Evolutionary conservation across 129 eudicot species (phyloP).

Genomic region (Artemisia tridentata): DNA sequence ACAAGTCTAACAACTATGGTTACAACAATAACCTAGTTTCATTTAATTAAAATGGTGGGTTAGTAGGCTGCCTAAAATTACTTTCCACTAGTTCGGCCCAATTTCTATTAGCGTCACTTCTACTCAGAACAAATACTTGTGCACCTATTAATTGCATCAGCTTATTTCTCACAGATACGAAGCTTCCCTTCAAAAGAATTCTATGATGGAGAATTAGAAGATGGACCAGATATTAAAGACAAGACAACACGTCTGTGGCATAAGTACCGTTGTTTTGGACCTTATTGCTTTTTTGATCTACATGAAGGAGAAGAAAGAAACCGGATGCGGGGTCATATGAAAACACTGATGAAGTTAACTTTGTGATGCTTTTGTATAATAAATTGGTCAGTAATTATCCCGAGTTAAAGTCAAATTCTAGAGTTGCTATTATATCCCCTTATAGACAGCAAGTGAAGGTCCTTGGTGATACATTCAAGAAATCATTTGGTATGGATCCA

Average conservation of each 20-base stretch:
- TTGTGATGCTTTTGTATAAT: slow-evolving; percentile 73
- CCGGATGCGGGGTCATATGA: slow-evolving; percentile 72
- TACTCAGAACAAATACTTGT: background rate
- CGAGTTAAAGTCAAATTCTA: slow-evolving; percentile 78
- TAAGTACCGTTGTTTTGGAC: slow-evolving; percentile 79
- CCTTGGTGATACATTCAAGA: slow-evolving; percentile 49
- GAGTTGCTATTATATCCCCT: slow-evolving; percentile 86
- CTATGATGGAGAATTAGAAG: slow-evolving; percentile 72
- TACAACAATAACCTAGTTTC: no score
- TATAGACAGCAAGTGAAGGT: slow-evolving; percentile 80
- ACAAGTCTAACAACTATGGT: no score
- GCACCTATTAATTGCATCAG: slow-evolving; percentile 7
- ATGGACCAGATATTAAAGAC: slow-evolving; percentile 65
- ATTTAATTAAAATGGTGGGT: no score
- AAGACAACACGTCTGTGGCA: slow-evolving; percentile 88
- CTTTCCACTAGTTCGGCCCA: no score
- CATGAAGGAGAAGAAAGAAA: slow-evolving; percentile 77
- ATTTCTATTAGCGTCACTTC: no score
- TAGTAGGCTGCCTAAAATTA: no score
- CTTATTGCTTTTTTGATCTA: slow-evolving; percentile 86
- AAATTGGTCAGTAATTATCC: slow-evolving; percentile 66
- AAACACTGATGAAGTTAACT: slow-evolving; percentile 85
- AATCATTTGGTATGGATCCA: slow-evolving; percentile 72
- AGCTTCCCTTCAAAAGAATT: slow-evolving; percentile 88
- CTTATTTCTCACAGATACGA: slow-evolving; percentile 57